Base-by-base conservation (phyloP, 2,329 filamentous ascomycete species). In the Mycogone perniciosa region DNA sequence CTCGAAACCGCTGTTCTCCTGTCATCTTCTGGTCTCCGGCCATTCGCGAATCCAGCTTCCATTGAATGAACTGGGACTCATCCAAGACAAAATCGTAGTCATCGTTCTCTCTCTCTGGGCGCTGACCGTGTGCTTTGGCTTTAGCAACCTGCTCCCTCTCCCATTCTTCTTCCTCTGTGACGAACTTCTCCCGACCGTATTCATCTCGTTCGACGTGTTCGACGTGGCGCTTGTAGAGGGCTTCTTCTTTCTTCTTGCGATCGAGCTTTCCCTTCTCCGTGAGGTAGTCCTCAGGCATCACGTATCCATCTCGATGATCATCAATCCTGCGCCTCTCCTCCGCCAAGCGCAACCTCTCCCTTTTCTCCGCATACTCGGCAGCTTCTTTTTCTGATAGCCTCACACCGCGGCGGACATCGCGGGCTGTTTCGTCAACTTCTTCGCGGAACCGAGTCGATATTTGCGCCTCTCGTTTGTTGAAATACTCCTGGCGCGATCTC, bases 111-210 rank as follows among this genome's bases (percentile, higher is more conserved):
- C 85, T 79, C 63, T 95, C 89, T 0, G 82, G 73, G 48, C 83
- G 81, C 57, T 82, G 78, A 53, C 95, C 89, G 65, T 96, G 90
- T 1, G 89, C 84, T 65, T 92, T 93, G 5, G 89, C 91, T 67
- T 95, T 95, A 51, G 84, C 79, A 1, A 86, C 80, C 70, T 97
- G 92, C 64, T 97, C 92, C 52, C 82, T 75, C 66, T 99, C 93
- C 92, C 92, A 99, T 63, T 96, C 88, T 55, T 99, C 91, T 56
- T 96, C 88, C 66, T 99, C 93, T 0, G 90, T 96, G 52, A 96
- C 82, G 60, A 89, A 95, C 60, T 85, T 86, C 65, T 96, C 92
- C 57, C 93, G 85, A 4, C 91, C 91, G 60, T 85, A 85, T 60
- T 95, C 88, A 60, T 95, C 90, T 54, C 81, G 80, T 56, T 96